Evolutionary conservation across 495 filamentous ascomycete species (phyloP), one percentile per base, ranked within the genome.

Genomic region (Staphylotrichum longicolle): DNA sequence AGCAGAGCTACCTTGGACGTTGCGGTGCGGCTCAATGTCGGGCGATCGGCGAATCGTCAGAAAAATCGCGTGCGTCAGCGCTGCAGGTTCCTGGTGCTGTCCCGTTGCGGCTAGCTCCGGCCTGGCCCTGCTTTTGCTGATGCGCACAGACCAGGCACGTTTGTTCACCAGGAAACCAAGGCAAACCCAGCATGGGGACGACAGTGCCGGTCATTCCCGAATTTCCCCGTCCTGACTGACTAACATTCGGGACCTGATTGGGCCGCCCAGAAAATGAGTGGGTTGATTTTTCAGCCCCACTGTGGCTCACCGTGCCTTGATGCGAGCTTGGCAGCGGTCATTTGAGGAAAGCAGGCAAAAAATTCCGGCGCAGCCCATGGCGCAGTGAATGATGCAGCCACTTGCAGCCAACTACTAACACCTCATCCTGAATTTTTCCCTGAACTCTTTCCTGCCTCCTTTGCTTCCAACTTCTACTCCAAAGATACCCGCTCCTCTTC

Each of bases 131-230:
- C 33, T 40, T 27, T 27, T 27, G 20, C 20, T 27, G 20, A 1
- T 27, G 20, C 20, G 20, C 20, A 27, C 20, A 27, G 20, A 27
- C 20, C 20, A 27, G 20, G 20, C 20, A 27, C 1, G 20, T 27
- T 27, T 27, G 20, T 27, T 27, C 20, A 54, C 10, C 46, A 59
- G 49, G 49, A 33, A 48, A 63, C 37, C 27, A 53, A 27, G 42
- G 1, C 37, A 6, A 6, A 39, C 2, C 45, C 5, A 14, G 35
- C 62, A 27, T 27, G 20, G 20, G 53, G 57, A 53, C 27, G 44
- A 12, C 32, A n/a, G 40, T 46, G 52, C 62, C 63, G 66, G 66
- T 51, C 61, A 48, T 41, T 70, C 70, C 70, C 70, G 70, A 70
- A 34, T 66, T 65, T 59, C 60, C 63, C 69, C 70, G 67, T 45